Base-by-base conservation (phyloP, 495 filamentous ascomycete species). In the Penicillium malachiteum region DNA sequence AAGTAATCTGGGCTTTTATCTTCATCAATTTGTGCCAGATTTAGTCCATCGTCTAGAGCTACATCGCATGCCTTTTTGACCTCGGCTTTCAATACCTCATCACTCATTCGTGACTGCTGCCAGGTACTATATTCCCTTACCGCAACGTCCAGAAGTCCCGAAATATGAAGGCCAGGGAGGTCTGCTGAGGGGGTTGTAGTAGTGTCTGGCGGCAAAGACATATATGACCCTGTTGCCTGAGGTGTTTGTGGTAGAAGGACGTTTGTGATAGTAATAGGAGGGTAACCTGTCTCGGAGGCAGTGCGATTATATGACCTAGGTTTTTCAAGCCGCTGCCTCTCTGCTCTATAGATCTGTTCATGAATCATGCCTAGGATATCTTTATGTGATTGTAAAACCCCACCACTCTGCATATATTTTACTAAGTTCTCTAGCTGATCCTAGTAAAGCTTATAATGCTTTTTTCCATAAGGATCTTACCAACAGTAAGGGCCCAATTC, bases 401-500 rank as follows among this genome's bases (percentile, higher is more conserved):
- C 50, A 37, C 50, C 50, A 21, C 39, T 53, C 40, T 53, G 50
- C 40, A 53, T 31, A 21, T 53, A 53, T 53, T 53, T 53, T 13
- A 53, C 50, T 31, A 53, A 26, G 21, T 40, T 45, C 41, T 53
- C 50, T 40, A 53, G 32, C 12, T 53, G 41, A 45, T 53, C 39
- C 4, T 40, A 40, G 40, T 44, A 53, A n/a, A 56, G 55, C 41
- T 57, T 51, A 30, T 60, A 64, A 37, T 59, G 50, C 34, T 60
- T 60, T 31, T 60, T 64, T 11, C 46, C 42, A 46, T 52, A 47
- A 12, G 57, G 50, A 51, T 57, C 60, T 37, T 57, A 38, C 61
- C 50, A 64, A 46, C 50, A 60, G 49, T 60, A 51, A 17, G 50
- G 44, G 11, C 38, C 50, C 16, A 50, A 46, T 35, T 60, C 43